Evolutionary conservation across 257 asterid species (phyloP), one percentile per base, ranked within the genome.

Genomic region (Cordia subcordata): DNA sequence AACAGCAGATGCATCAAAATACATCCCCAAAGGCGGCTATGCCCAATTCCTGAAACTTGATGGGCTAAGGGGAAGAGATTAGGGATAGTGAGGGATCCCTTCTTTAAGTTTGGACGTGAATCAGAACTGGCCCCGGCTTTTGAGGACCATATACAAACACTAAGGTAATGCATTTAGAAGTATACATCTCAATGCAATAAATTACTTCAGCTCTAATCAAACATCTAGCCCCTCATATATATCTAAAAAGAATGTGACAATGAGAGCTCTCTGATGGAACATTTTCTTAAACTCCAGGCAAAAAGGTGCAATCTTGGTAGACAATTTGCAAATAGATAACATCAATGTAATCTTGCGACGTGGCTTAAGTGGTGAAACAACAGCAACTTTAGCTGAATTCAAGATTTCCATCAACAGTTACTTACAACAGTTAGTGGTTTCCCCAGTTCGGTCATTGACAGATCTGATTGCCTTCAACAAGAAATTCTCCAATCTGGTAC

Each of bases 381-480:
- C 67, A 47, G 77, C 80, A 18, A 19, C 79, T 76, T 23, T 73
- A 71, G 82, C 92, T 11, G 89, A 86, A 66, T 81, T 83, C 70
- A 86, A 86, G 75, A 76, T 75, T 22, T 46, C 59, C 19, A 54
- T 83, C 13, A 75, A 77, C 60, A 67, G 46, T 32, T 86, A 83
- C 60, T 68, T 83, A 53, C 51, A 59, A 61, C 79, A 75, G 13
- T 68, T 81, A 2, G 68, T 49, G 13, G 15, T 47, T 60, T 79
- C 87, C 39, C 82, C 82, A 1, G 87, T 83, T 53, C 61, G 75
- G 45, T 79, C 88, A 32, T 64, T 86, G 54, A 79, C 85, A 6
- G 88, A 83, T 20, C 54, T 83, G 37, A 81, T 86, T 42, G 64
- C 67, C 64, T 83, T 86, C 86, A 86, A 81, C 72, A 52, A 63